Conservation (phyloP, 2,329 filamentous ascomycete genomes). For the Periconia macrospinosa region DNA sequence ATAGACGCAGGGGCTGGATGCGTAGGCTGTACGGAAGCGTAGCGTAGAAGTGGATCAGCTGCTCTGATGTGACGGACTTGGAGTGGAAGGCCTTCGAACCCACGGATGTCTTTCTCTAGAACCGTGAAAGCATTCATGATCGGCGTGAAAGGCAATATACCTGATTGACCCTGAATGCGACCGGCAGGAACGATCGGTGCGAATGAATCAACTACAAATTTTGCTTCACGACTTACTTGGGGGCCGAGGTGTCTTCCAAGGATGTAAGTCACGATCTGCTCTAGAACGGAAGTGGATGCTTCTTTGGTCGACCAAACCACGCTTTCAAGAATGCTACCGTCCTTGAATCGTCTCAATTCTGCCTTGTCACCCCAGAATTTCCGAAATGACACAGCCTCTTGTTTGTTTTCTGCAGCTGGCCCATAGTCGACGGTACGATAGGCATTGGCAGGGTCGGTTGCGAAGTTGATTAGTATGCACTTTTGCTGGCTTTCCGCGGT, state of each 20-base stretch:
- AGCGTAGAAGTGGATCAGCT: slow-evolving; percentile 72
- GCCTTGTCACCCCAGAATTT: slow-evolving; percentile 95
- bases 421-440: slow-evolving; percentile 83
- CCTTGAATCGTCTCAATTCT: slow-evolving; percentile 90
- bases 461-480: slow-evolving; percentile 64
- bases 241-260: slow-evolving; percentile 70
- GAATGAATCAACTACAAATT: slow-evolving; percentile 52
- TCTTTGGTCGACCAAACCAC: slow-evolving; percentile 75
- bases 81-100: slow-evolving; percentile 82
- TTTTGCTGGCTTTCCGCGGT: slow-evolving; percentile 30
- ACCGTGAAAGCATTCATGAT: slow-evolving; percentile 70
- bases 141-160: slow-evolving; percentile 63
- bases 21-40: slow-evolving; percentile 65
- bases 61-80: slow-evolving; percentile 79
- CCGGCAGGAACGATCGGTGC: slow-evolving; percentile 47
- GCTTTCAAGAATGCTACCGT: slow-evolving; percentile 91
- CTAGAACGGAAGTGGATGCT: slow-evolving; percentile 65
- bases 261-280: slow-evolving; percentile 77
- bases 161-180: slow-evolving; percentile 37
- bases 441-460: slow-evolving; percentile 73
- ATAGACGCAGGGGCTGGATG: slow-evolving; percentile 69
- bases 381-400: slow-evolving; percentile 78
- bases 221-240: slow-evolving; percentile 53
- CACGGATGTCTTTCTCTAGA: slow-evolving; percentile 76
- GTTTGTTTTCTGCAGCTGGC: slow-evolving; percentile 81